phyloP scores from a whole-genome alignment of 139 green algal species.

The Asterochloris sp. region DNA sequence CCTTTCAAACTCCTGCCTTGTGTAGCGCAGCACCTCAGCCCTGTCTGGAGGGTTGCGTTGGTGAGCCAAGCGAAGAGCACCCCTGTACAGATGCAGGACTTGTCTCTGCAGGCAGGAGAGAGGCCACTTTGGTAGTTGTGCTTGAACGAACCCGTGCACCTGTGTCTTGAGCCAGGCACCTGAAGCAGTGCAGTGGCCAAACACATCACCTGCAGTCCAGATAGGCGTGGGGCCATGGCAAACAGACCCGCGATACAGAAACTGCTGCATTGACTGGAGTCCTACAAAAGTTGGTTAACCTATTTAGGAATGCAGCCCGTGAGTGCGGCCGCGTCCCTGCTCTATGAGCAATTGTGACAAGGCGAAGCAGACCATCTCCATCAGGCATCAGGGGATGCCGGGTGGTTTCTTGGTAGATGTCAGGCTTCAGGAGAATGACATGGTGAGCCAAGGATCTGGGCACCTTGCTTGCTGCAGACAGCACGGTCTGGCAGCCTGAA shows the following conservation, averaged over 20 bases:
- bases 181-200: not conserved
- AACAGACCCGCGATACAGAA: too few relatives aligned
- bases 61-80: not conserved
- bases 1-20: slow-evolving; percentile 26
- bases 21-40: not conserved
- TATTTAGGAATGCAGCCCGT: too few relatives aligned
- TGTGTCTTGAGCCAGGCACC: not conserved
- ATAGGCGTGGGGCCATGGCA: not conserved
- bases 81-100: slow-evolving; percentile 20
- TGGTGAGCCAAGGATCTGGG: slow-evolving; percentile 38
- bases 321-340: too few relatives aligned
- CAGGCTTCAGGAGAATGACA: slow-evolving; percentile 19
- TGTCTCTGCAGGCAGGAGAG: slow-evolving; percentile 15
- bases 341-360: too few relatives aligned
- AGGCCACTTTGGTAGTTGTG: not conserved
- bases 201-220: slow-evolving; percentile 18
- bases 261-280: too few relatives aligned
- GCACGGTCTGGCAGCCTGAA: not conserved
- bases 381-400: slow-evolving; percentile 13
- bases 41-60: not conserved
- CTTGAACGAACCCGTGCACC: not conserved
- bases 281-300: too few relatives aligned
- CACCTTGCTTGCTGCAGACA: not conserved
- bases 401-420: slow-evolving; percentile 45
- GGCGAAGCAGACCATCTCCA: not conserved